Percentiles rank a stretch among this genome's conserved stretches.
Conservation (phyloP, 2,329 filamentous ascomycete genomes). For the Macrophomina tecta region DNA sequence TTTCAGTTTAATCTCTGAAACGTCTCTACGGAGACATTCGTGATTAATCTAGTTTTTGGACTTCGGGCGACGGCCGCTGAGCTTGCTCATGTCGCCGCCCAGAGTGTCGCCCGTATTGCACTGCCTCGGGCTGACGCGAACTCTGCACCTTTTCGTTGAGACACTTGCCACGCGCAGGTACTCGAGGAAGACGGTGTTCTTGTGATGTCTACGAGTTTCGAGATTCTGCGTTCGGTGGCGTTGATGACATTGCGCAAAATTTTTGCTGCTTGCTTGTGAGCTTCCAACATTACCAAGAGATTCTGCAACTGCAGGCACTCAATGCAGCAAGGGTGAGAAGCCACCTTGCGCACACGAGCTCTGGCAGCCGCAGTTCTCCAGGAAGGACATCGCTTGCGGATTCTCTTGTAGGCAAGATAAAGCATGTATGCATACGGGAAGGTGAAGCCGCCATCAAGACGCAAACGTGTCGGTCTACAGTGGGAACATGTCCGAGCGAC, state of each 20-base stretch:
- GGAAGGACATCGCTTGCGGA: too few species aligned
- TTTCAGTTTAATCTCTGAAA: slow-evolving; percentile 26
- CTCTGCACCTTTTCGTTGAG: slow-evolving; percentile 8
- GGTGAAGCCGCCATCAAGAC: too few species aligned
- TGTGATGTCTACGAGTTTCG: too few species aligned
- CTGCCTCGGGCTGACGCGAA: slow-evolving; percentile 25
- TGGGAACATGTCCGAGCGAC: too few species aligned
- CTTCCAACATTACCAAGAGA: too few species aligned
- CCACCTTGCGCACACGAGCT: too few species aligned
- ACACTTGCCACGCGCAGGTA: slow-evolving; percentile 12
- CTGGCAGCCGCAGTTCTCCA: too few species aligned
- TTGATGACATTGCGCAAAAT: neutral
- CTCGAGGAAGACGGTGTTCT: slow-evolving; percentile 14
- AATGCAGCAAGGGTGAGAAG: too few species aligned
- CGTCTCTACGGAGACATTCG: slow-evolving; percentile 14
- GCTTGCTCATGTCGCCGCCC: slow-evolving; percentile 20
- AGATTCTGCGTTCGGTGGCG: neutral
- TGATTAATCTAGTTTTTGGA: slow-evolving; percentile 24
- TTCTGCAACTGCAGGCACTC: too few species aligned
- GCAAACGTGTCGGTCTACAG: neutral
- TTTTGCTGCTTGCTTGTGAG: too few species aligned
- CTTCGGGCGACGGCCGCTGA: slow-evolving; percentile 20
- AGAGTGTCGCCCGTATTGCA: slow-evolving; percentile 26
- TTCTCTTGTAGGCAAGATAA: too few species aligned
- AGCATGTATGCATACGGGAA: too few species aligned